These are phyloP conservation scores for Heritiera littoralis DNA, from an alignment of 345 rosid genomes.

Conservation along the genomic window DNA sequence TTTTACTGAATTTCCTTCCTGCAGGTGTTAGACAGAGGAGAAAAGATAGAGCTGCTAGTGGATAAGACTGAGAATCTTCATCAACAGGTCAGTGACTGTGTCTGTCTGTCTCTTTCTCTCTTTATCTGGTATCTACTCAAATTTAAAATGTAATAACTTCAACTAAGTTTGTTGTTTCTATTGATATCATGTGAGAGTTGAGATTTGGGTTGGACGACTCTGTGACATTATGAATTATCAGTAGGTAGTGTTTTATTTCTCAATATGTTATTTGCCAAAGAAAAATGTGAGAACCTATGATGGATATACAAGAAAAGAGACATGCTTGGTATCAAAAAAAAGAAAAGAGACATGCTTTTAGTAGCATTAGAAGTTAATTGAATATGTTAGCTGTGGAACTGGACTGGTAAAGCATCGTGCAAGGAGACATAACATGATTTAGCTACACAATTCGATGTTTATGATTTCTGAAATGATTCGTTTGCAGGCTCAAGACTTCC, in stretches of 20 bases:
- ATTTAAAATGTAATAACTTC: not conserved
- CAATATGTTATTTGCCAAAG: not conserved
- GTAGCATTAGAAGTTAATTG: not conserved
- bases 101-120: not conserved
- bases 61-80: slow-evolving; percentile 99
- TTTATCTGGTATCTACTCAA: not conserved
- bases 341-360: not conserved
- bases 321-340: too few relatives aligned
- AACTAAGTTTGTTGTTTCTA: slow-evolving; percentile 2
- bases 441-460: not conserved
- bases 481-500: slow-evolving; percentile 89
- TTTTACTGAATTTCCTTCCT: not conserved
- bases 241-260: not conserved
- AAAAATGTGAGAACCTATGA: not conserved
- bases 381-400: not conserved
- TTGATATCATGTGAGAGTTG: not conserved
- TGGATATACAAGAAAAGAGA: not conserved
- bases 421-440: not conserved
- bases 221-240: not conserved
- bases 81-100: slow-evolving; percentile 65
- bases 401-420: not conserved
- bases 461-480: not conserved
- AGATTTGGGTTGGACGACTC: not conserved
- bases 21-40: slow-evolving; percentile 99
- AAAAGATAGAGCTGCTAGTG: slow-evolving; percentile 96